Evolutionary conservation across 1,284 basidiomycete species (phyloP).

Genomic region (Cutaneotrichosporon dermatis): DNA sequence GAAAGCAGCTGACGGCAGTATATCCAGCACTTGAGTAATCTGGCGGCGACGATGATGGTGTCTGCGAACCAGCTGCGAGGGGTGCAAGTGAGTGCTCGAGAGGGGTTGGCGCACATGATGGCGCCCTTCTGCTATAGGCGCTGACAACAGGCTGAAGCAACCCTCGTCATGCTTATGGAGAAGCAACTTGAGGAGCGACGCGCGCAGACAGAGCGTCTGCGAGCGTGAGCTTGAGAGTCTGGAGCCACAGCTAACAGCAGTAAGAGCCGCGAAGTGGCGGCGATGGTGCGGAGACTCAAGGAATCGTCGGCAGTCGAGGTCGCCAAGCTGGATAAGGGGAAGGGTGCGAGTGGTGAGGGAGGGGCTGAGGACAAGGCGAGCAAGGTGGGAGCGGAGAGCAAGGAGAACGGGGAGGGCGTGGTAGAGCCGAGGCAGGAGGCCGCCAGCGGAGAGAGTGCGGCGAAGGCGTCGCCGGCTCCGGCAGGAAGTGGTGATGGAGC

Average conservation of each 20-base stretch:
- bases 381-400: background rate
- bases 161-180: constrained; percentile 44
- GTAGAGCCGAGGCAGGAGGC: too few relatives aligned
- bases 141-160: constrained; percentile 35
- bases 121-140: too few relatives aligned
- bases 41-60: constrained; percentile 45
- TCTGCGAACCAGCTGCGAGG: constrained; percentile 39
- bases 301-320: background rate
- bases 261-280: constrained; percentile 16
- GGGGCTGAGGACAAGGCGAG: background rate
- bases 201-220: constrained; percentile 31
- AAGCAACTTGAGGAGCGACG: constrained; percentile 35
- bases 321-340: background rate
- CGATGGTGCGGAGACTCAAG: constrained; percentile 16
- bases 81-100: constrained; percentile 33
- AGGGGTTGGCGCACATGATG: too few relatives aligned
- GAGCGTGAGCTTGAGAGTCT: constrained; percentile 20
- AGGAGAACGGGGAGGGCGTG: too few relatives aligned
- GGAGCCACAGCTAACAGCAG: constrained; percentile 4
- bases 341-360: background rate
- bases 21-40: constrained; percentile 43
- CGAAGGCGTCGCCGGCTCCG: background rate
- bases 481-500: background rate
- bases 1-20: constrained; percentile 27
- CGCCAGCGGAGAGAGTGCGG: background rate